phyloP scores from a whole-genome alignment of 2,329 filamentous ascomycete genomes.

The Aspergillus transmontanensis region DNA sequence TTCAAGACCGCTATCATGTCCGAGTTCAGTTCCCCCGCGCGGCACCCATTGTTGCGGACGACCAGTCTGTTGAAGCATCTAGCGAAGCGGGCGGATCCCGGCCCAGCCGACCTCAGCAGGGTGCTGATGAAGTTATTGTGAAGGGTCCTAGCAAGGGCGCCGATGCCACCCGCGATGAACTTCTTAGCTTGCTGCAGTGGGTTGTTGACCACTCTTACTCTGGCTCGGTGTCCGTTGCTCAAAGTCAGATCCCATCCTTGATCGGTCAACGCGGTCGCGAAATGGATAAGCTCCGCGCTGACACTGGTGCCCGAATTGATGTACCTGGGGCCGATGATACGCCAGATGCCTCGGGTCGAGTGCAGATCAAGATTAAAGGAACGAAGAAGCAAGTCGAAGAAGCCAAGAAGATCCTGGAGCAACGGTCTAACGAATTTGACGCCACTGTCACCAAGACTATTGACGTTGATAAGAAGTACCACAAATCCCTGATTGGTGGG shows the following conservation, averaged over 20 bases:
- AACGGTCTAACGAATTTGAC: conserved; percentile 85
- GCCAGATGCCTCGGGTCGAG: conserved; percentile 64
- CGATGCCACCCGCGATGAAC: conserved; percentile 87
- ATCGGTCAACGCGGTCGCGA: conserved; percentile 89
- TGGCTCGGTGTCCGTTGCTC: conserved; percentile 79
- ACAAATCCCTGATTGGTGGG: conserved; percentile 80
- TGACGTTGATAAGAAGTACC: conserved; percentile 92
- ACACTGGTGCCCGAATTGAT: conserved; percentile 86
- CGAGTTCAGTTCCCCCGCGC: conserved; percentile 92
- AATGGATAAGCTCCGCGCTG: conserved; percentile 84
- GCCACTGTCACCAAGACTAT: conserved; percentile 83
- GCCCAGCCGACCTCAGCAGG: conserved; percentile 70
- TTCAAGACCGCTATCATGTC: conserved; percentile 91
- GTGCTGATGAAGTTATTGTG: conserved; percentile 83
- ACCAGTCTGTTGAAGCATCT: conserved; percentile 67
- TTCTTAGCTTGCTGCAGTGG: conserved; percentile 85
- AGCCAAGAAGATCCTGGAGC: conserved; percentile 85
- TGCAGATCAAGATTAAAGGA: conserved; percentile 89
- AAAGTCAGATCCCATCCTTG: conserved; percentile 88
- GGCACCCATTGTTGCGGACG: conserved; percentile 55
- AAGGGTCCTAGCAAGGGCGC: conserved; percentile 91
- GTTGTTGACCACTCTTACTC: conserved; percentile 83
- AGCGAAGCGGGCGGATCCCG: conserved; percentile 65
- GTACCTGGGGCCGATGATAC: conserved; percentile 80
- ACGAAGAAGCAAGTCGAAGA: conserved; percentile 88